Evolutionary conservation across 2,329 filamentous ascomycete genomes (phyloP).

Genomic region (Phyllosticta citrichinensis): DNA sequence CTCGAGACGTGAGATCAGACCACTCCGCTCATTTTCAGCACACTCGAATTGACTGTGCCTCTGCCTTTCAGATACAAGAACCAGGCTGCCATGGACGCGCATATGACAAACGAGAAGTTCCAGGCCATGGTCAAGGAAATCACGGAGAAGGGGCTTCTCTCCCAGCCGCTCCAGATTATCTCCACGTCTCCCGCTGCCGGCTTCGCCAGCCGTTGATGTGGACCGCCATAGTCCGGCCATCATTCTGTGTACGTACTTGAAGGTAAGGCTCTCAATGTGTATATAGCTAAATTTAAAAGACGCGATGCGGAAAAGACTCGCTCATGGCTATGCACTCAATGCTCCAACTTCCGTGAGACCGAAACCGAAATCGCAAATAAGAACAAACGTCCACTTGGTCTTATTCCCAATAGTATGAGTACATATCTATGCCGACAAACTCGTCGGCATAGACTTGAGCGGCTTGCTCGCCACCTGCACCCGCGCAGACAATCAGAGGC

Average conservation of each 20-base stretch:
- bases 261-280: background rate
- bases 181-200: background rate
- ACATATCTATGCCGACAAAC: conserved; percentile 41
- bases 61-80: conserved; percentile 21
- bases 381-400: background rate
- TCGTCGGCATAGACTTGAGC: conserved; percentile 40
- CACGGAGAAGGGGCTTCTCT: conserved; percentile 12
- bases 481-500: conserved; percentile 48
- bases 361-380: background rate
- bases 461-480: conserved; percentile 35
- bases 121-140: conserved; percentile 16
- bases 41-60: background rate
- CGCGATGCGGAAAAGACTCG: background rate
- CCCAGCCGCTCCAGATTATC: background rate
- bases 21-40: background rate
- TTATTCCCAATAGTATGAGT: conserved; percentile 46
- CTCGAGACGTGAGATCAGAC: conserved; percentile 20
- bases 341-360: background rate
- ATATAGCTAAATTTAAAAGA: background rate
- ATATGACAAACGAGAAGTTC: conserved; percentile 18
- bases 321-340: background rate
- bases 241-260: background rate
- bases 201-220: background rate
- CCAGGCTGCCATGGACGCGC: conserved; percentile 18
- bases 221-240: too few relatives aligned